A percentile compares a stretch with the other conserved stretches of the same genome.
These are phyloP conservation scores for Diplocarpon rosae DNA, from an alignment of 2,329 filamentous ascomycete genomes.

Conservation along the genomic window DNA sequence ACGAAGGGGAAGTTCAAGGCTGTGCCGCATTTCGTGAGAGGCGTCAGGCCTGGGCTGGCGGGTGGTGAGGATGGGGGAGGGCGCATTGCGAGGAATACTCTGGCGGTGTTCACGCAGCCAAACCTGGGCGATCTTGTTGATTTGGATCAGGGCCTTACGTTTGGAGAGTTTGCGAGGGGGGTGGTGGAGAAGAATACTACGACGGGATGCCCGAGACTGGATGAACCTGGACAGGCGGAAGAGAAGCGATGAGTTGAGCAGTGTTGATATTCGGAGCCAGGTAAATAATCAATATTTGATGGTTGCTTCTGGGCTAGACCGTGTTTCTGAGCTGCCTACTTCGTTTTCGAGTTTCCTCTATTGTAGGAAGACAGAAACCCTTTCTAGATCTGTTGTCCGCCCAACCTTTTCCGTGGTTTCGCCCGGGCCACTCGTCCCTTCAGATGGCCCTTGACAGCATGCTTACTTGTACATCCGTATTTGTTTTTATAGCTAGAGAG, in stretches of 20 bases:
- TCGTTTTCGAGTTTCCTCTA: no score
- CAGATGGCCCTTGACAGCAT: no score
- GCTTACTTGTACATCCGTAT: no score
- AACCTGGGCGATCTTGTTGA: constrained; percentile 77
- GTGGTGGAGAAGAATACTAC: constrained; percentile 25
- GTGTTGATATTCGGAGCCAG: neutral
- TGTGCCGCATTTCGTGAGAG: constrained; percentile 89
- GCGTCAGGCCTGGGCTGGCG: constrained; percentile 45
- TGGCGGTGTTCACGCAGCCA: constrained; percentile 95
- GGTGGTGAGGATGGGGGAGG: constrained; percentile 32
- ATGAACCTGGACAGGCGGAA: neutral
- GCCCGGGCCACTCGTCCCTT: no score
- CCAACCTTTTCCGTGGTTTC: no score
- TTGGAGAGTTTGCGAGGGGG: constrained; percentile 59
- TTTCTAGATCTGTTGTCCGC: no score
- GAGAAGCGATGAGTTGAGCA: neutral
- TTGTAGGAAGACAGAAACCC: no score
- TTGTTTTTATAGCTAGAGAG: no score
- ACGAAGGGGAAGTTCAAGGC: constrained; percentile 86
- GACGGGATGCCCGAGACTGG: no score
- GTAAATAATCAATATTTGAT: neutral
- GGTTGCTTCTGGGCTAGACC: no score
- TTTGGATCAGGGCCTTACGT: constrained; percentile 52
- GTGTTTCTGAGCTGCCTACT: no score
- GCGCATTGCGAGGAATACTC: constrained; percentile 67